Percentiles rank a stretch among this genome's conserved stretches.
phyloP scores from a whole-genome alignment of 106 monocot genomes.

The Posidonia australis region DNA sequence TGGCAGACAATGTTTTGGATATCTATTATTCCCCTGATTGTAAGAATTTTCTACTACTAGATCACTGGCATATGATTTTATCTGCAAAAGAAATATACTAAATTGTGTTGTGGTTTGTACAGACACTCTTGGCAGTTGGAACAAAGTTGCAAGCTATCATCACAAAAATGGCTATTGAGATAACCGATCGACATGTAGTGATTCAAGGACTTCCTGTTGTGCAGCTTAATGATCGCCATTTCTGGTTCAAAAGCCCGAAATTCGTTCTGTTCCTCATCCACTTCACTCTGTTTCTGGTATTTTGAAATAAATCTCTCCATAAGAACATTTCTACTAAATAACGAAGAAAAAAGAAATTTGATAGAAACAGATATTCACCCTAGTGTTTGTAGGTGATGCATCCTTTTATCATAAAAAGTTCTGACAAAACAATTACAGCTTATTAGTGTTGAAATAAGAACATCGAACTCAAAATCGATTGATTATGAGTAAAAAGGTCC shows the following conservation, averaged over 20 bases:
- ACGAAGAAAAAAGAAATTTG: no score
- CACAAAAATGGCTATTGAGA: slow-evolving; percentile 69
- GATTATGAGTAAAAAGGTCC: no score
- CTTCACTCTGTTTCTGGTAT: slow-evolving; percentile 61
- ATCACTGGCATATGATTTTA: not conserved
- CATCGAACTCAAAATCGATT: no score
- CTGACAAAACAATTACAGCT: no score
- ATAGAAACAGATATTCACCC: no score
- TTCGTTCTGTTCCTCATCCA: slow-evolving; percentile 60
- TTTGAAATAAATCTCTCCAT: no score
- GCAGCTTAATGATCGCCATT: slow-evolving; percentile 56
- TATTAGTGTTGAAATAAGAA: no score
- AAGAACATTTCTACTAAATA: no score
- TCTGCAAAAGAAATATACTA: not conserved
- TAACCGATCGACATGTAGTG: slow-evolving; percentile 54
- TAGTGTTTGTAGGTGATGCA: no score
- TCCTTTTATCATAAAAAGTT: no score
- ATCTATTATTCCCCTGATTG: slow-evolving; percentile 59
- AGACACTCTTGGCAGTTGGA: slow-evolving; percentile 75
- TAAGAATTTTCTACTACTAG: slow-evolving; percentile 20
- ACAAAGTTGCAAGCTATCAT: slow-evolving; percentile 82
- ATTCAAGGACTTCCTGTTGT: slow-evolving; percentile 85
- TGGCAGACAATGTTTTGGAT: slow-evolving; percentile 68
- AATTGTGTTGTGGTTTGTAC: not conserved
- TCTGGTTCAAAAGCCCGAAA: slow-evolving; percentile 55